Evolutionary conservation across 345 rosid species (phyloP).

Genomic region (Tarenaya hassleriana): DNA sequence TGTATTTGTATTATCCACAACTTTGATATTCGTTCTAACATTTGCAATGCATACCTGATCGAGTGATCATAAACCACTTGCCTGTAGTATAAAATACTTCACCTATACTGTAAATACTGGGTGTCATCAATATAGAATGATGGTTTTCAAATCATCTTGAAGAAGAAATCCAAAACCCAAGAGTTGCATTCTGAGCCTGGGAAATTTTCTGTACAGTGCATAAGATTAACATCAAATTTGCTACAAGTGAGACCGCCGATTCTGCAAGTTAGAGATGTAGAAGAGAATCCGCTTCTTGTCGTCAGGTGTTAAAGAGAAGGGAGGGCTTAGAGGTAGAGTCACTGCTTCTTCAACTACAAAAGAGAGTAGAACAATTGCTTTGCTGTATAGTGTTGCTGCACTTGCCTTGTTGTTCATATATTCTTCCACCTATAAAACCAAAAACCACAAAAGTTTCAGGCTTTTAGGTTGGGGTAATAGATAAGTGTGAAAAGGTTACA

Average conservation of each 20-base stretch:
- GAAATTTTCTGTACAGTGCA: constrained; percentile 31
- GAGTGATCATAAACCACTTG: no score
- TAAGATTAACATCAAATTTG: constrained; percentile 2
- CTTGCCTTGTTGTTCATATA: constrained; percentile 44
- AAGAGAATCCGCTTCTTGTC: constrained; percentile 44
- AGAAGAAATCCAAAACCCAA: no score
- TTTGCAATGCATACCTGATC: neutral
- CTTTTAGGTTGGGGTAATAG: neutral
- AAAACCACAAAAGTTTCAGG: constrained; percentile 10
- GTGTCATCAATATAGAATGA: no score
- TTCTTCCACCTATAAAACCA: constrained; percentile 50
- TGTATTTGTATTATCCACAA: constrained; percentile 22
- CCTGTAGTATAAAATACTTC: no score
- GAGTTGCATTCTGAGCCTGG: no score
- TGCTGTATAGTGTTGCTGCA: constrained; percentile 52
- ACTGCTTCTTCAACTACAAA: constrained; percentile 57
- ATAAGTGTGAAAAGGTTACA: neutral
- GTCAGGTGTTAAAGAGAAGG: constrained; percentile 41
- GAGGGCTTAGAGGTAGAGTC: constrained; percentile 52
- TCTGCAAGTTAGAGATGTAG: constrained; percentile 51
- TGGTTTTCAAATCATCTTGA: no score
- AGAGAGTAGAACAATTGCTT: constrained; percentile 60
- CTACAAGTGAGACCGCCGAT: constrained; percentile 43
- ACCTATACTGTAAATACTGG: no score
- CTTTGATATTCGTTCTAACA: constrained; percentile 24